Evolutionary conservation across 2,329 filamentous ascomycete species (phyloP), one percentile per base, ranked within the genome.

Genomic region (Diaporthe citriasiana): DNA sequence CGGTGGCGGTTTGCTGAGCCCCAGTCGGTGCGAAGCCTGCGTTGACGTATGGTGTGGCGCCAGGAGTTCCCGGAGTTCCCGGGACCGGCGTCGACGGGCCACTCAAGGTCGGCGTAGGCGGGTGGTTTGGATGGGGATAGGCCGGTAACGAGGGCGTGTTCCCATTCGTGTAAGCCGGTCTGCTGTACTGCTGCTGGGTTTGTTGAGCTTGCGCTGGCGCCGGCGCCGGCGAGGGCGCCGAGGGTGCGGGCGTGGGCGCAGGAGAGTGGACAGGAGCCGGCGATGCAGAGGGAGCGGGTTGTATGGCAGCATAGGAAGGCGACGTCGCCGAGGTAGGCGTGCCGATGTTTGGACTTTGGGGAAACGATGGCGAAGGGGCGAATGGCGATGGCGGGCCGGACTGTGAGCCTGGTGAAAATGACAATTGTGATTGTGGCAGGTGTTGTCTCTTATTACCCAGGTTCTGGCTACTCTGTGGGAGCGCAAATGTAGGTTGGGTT

Each of bases 401-500:
- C 15, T 75, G 74, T 22, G 71, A 10, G 9, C 25, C 51, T 13
- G 71, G 56, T 22, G 71, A 55, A n/a, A 33, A 63, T 1, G 15
- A 13, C 56, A 63, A 15, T 30, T 53, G 70, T 25, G 57, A 55
- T 38, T 35, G 38, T 19, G 53, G 57, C 22, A 27, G n/a, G 13
- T 51, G 2, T 30, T 17, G 40, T 47, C 59, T 45, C 35, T 45
- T 45, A 5, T 63, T 71, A 8, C 22, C 51, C 33, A 53, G n/a
- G 13, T 63, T 71, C 4, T 53, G 57, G 47, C n/a, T 63, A 22
- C 7, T 38, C 13, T 33, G 25, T 42, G 77, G 87, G 89, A 78
- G 87, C 83, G 89, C 74, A 82, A 83, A 93, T 70, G 83, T 84
- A 22, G 87, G 84, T 76, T 89, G 88, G 42, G 88, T 86, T 30